Evolutionary conservation across 208 protist species (phyloP), one percentile per base, ranked within the genome.

Genomic region (Tritrichomonas musculus): DNA sequence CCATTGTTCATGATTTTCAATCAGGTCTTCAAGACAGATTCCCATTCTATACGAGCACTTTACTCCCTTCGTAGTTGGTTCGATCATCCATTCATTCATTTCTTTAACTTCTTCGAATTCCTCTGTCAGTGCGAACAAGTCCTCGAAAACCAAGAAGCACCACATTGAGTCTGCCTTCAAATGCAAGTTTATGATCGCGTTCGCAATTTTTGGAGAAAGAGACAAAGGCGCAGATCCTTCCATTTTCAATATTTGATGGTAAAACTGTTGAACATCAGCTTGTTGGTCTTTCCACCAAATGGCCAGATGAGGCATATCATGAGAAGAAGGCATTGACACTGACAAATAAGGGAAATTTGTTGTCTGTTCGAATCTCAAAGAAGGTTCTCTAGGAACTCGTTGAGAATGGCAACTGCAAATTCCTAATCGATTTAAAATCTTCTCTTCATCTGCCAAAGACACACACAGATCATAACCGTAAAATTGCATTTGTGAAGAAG

Each of bases 201-300:
- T 27, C 4, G 77, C 77, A 39, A 88, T 88, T n/a, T 88, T 36
- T 39, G 44, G 44, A 20, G 14, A 47, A 17, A 88, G n/a, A 8
- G 33, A 25, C 1, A 53, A 20, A 8, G 77, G 77, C 20, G 77
- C 47, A 20, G 41, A 20, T 11, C 77, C 77, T 39, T 88, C 22
- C 77, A 88, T 88, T 39, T 88, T 88, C 30, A 88, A 20, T 1
- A 88, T 39, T 50, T 88, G 77, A 57, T 88, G 47, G 17, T 88
- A 88, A 50, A 88, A 88, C 17, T 53, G 77, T 36, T 88, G 77
- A 17, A 88, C 77, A 39, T 88, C 77, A 57, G 77, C 77, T 57
- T 88, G 77, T 20, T 88, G 47, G 5, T 88, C 13, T 39, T 27
- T 1, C 77, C 77, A 88, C 47, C 41, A 88, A 8, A 88, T 8